Percentiles rank a stretch among this genome's conserved stretches.
Evolutionary conservation across 73 alveolate genomes (phyloP).

Genomic region (Paramecium sonneborni): DNA sequence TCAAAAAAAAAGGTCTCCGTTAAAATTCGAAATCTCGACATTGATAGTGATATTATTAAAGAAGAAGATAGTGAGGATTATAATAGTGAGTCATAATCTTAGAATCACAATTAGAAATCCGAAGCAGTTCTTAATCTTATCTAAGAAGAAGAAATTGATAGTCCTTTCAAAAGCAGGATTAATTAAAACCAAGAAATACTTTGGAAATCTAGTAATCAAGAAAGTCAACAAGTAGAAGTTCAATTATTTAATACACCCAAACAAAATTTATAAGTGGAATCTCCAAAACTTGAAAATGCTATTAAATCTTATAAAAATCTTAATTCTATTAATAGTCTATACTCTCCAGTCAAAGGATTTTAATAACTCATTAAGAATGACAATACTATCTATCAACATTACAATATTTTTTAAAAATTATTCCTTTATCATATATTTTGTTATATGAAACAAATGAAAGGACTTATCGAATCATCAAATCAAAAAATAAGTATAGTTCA

Average conservation of each 20-base stretch:
- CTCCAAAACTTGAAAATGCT: background rate
- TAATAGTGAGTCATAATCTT: background rate
- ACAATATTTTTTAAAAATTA: background rate
- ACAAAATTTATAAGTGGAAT: background rate
- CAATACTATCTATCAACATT: background rate
- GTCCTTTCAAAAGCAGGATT: background rate
- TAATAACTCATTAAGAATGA: background rate
- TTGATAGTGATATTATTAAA: conserved; percentile 2
- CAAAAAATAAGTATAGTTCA: background rate
- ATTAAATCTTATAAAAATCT: conserved; percentile 1
- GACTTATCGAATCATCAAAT: background rate
- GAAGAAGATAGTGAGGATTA: background rate
- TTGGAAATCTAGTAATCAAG: background rate
- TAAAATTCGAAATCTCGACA: background rate
- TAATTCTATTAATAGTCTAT: background rate
- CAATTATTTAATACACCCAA: conserved; percentile 5
- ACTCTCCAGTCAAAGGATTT: background rate
- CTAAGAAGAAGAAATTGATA: background rate
- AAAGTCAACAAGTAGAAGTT: background rate
- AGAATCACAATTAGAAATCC: background rate
- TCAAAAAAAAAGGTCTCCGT: background rate
- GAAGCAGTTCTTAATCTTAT: background rate
- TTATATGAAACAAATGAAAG: background rate
- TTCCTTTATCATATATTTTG: conserved; percentile 2
- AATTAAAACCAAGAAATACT: background rate